Evolutionary conservation across 1,284 basidiomycete species (phyloP).

Genomic region (Ceraceosorus guamensis): DNA sequence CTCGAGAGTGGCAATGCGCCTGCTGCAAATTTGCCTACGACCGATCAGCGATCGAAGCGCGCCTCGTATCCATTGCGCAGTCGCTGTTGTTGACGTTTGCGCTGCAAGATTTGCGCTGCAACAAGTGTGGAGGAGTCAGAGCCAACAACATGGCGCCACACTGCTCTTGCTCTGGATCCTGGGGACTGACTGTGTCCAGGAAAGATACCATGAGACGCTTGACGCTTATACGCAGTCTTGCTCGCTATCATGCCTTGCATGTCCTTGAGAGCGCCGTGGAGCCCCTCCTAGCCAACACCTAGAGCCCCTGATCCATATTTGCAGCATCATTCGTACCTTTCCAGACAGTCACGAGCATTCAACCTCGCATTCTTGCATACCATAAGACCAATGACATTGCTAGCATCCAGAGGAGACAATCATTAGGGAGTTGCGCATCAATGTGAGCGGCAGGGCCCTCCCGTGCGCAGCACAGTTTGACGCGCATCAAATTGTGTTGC

Average conservation of each 20-base stretch:
- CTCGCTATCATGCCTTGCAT: conserved; percentile 25
- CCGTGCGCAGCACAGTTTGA: no score
- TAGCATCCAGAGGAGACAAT: no score
- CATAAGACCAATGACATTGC: no score
- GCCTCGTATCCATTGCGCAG: conserved; percentile 70
- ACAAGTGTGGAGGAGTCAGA: conserved; percentile 79
- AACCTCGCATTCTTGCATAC: no score
- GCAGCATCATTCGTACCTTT: no score
- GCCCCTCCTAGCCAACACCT: no score
- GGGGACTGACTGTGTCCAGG: conserved; percentile 28
- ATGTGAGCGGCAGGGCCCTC: no score
- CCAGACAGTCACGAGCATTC: no score
- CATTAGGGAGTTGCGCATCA: no score
- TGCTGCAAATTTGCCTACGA: conserved; percentile 83
- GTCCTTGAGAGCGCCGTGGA: not conserved
- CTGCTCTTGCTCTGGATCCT: conserved; percentile 71
- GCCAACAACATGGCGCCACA: conserved; percentile 76
- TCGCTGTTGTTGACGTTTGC: conserved; percentile 67
- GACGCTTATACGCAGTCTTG: conserved; percentile 21
- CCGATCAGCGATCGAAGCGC: conserved; percentile 72
- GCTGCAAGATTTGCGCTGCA: conserved; percentile 74
- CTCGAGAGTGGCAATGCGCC: conserved; percentile 46
- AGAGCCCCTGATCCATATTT: no score
- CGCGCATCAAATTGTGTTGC: no score
- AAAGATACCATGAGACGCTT: conserved; percentile 33